Evolutionary conservation across 352 stramenopile genomes (phyloP).

Genomic region (Phytophthora fragariaefolia): DNA sequence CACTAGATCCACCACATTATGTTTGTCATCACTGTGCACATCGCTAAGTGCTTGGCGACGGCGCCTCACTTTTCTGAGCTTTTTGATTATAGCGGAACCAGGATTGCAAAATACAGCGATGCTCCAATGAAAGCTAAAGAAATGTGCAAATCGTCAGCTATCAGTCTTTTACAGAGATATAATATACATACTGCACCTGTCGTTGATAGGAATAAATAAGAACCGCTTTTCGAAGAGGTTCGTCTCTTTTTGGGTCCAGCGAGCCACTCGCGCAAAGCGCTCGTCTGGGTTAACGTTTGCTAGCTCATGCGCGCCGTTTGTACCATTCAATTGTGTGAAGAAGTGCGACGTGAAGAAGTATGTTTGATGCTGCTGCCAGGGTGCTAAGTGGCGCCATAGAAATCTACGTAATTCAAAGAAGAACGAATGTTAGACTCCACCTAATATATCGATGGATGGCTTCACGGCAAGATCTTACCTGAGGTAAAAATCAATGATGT

Average conservation of each 20-base stretch:
- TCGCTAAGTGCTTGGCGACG: slow-evolving; percentile 1
- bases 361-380: slow-evolving; percentile 65
- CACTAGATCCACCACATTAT: slow-evolving; percentile 47
- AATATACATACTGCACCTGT: slow-evolving; percentile 53
- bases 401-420: slow-evolving; percentile 45
- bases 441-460: background rate
- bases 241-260: slow-evolving; percentile 86
- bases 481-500: slow-evolving; percentile 94
- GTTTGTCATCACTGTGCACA: slow-evolving; percentile 2
- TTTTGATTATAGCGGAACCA: slow-evolving; percentile 68
- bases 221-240: slow-evolving; percentile 89
- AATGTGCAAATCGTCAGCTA: slow-evolving; percentile 8
- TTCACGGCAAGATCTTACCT: slow-evolving; percentile 44
- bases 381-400: slow-evolving; percentile 68
- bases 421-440: slow-evolving; percentile 1
- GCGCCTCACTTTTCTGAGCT: slow-evolving; percentile 38
- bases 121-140: slow-evolving; percentile 89
- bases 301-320: slow-evolving; percentile 38
- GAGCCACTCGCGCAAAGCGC: slow-evolving; percentile 60
- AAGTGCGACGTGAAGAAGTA: slow-evolving; percentile 97
- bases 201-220: slow-evolving; percentile 92
- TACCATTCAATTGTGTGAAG: slow-evolving; percentile 90
- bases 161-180: background rate
- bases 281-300: slow-evolving; percentile 43
- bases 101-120: slow-evolving; percentile 89